phyloP scores from a whole-genome alignment of 495 filamentous ascomycete species.

The Lophium mytilinum region DNA sequence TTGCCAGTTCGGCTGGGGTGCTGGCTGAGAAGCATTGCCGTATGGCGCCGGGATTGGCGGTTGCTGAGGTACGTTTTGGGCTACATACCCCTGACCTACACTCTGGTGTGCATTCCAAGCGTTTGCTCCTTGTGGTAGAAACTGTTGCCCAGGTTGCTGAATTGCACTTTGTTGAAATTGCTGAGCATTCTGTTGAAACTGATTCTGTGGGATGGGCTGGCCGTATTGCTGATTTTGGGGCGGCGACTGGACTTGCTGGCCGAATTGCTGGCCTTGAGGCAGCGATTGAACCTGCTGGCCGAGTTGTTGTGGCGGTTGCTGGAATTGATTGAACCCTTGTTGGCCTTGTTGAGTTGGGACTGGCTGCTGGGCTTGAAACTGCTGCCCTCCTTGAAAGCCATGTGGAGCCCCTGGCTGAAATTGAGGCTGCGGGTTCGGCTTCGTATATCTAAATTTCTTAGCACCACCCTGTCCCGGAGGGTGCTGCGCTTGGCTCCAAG shows the following conservation, averaged over 20 bases:
- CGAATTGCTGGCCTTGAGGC: constrained; percentile 5
- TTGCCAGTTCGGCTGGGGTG: constrained; percentile 15
- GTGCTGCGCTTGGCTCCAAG: constrained; percentile 23
- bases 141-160: constrained; percentile 8
- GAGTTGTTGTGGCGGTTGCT: not conserved
- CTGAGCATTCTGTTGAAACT: constrained; percentile 1
- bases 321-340: not conserved
- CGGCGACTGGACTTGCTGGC: not conserved
- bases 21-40: not conserved
- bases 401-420: constrained; percentile 3
- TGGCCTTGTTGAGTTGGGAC: not conserved
- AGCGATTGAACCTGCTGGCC: not conserved
- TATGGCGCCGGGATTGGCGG: constrained; percentile 1
- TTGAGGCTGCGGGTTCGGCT: constrained; percentile 12
- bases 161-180: constrained; percentile 3
- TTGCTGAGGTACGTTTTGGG: constrained; percentile 4
- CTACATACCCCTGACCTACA: constrained; percentile 4
- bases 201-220: not conserved
- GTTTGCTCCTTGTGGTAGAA: constrained; percentile 4
- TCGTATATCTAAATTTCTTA: constrained; percentile 27
- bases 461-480: constrained; percentile 15
- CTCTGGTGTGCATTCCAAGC: constrained; percentile 5
- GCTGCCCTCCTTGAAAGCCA: constrained; percentile 11
- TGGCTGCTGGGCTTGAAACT: constrained; percentile 2
- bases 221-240: constrained; percentile 6